phyloP scores from a whole-genome alignment of 768 basidiomycete species.

The Infundibulicybe gibba region DNA sequence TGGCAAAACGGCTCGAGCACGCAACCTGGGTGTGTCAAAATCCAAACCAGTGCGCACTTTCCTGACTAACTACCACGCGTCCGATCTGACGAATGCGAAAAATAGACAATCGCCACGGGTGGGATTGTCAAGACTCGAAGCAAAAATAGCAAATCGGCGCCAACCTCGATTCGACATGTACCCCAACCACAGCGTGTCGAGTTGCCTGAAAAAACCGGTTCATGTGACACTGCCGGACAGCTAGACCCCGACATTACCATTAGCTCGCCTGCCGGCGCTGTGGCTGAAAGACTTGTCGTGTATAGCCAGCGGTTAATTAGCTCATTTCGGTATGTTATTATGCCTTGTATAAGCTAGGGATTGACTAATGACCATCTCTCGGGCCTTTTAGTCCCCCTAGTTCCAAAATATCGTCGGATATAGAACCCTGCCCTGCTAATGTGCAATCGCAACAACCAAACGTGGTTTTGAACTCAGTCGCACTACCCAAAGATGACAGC shows the following conservation, averaged over 20 bases:
- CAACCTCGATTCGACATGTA: constrained; percentile 5
- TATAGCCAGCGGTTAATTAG: constrained; percentile 43
- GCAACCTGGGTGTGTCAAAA: constrained; percentile 4
- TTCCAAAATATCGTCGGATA: not conserved
- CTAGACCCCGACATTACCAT: constrained; percentile 20
- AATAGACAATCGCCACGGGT: constrained; percentile 20
- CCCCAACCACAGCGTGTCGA: constrained; percentile 8
- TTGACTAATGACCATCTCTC: not conserved
- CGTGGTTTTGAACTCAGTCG: too few relatives aligned
- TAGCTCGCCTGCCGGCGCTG: constrained; percentile 26
- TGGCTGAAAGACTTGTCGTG: constrained; percentile 46
- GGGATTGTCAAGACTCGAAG: constrained; percentile 21
- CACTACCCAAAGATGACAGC: constrained; percentile 1
- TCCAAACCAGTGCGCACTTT: constrained; percentile 7
- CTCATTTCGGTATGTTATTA: constrained; percentile 40
- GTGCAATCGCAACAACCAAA: not conserved
- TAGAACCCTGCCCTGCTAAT: constrained; percentile 2
- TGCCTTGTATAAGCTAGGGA: constrained; percentile 4
- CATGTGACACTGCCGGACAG: not conserved
- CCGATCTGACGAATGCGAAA: not conserved
- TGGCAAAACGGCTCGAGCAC: not conserved
- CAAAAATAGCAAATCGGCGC: constrained; percentile 6
- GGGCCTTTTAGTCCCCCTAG: not conserved
- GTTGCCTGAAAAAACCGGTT: not conserved
- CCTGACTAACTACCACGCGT: too few relatives aligned